These are phyloP conservation scores for Pseudogymnoascus sp. DNA, from an alignment of 2,329 filamentous ascomycete species.

Conservation along the genomic window DNA sequence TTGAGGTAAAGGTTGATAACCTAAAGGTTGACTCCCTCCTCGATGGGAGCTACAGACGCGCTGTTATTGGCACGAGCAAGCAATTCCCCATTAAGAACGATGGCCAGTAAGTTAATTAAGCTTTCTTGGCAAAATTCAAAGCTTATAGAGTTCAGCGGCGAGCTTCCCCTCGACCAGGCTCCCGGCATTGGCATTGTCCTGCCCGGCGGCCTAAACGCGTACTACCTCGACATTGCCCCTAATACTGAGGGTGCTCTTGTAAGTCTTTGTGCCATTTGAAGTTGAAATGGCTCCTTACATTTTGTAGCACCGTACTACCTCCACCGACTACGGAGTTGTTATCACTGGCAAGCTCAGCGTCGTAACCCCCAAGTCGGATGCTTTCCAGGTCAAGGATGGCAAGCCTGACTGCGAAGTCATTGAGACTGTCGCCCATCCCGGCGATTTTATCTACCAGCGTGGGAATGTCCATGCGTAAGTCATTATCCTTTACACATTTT, in stretches of 20 bases:
- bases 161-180: constrained; percentile 23
- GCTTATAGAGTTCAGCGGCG: constrained; percentile 17
- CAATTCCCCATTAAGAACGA: constrained; percentile 25
- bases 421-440: constrained; percentile 25
- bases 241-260: constrained; percentile 26
- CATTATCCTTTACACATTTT: neutral
- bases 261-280: constrained; percentile 11
- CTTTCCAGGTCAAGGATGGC: constrained; percentile 24
- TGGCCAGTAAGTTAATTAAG: constrained; percentile 22
- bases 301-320: constrained; percentile 28
- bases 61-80: constrained; percentile 22
- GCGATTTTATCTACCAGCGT: constrained; percentile 28
- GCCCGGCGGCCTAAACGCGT: constrained; percentile 28
- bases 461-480: constrained; percentile 31
- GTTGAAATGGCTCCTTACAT: neutral
- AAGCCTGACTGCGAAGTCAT: constrained; percentile 22
- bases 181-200: constrained; percentile 29
- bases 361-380: constrained; percentile 20
- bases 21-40: constrained; percentile 20
- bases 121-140: constrained; percentile 7
- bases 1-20: constrained; percentile 24
- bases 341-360: constrained; percentile 26
- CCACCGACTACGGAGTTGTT: constrained; percentile 29
- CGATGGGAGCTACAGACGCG: constrained; percentile 17
- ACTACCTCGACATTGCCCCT: constrained; percentile 27